Percentiles rank a stretch among this genome's conserved stretches.
Conservation (phyloP, 1,284 basidiomycete genomes). For the Fomitopsis pinicola region DNA sequence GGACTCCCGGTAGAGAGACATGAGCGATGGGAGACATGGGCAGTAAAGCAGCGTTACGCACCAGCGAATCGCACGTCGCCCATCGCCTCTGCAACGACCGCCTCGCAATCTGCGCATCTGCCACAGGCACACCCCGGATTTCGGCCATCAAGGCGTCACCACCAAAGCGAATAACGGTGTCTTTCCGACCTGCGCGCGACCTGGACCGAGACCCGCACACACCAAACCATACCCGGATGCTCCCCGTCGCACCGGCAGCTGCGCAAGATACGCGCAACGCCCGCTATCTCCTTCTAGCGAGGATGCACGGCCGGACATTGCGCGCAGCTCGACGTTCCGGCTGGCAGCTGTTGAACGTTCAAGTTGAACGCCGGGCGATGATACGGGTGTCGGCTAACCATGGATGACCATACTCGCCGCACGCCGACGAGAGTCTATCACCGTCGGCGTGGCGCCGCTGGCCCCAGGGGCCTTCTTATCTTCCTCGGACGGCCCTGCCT, state of each 20-base stretch:
- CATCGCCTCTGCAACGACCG: neutral
- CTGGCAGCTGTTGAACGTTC: neutral
- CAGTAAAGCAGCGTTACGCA: neutral
- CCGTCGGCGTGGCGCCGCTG: neutral
- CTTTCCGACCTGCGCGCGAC: neutral
- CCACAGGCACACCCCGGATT: neutral
- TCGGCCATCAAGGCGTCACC: neutral
- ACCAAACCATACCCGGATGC: neutral
- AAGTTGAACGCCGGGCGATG: neutral
- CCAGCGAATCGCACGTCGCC: neutral
- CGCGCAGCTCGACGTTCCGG: neutral
- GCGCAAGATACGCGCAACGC: neutral
- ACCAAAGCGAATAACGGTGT: neutral
- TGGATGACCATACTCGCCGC: neutral
- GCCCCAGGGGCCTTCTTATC: neutral
- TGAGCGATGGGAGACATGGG: neutral
- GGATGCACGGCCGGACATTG: neutral
- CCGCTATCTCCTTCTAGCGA: neutral
- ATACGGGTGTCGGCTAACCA: neutral
- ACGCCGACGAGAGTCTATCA: neutral
- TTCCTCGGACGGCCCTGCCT: neutral
- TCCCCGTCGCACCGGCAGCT: neutral
- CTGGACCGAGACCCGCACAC: neutral
- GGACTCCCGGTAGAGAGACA: neutral
- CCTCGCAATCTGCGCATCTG: neutral